These are phyloP conservation scores for Artemisia annua DNA, from an alignment of 129 eudicot species.

Conservation along the genomic window DNA sequence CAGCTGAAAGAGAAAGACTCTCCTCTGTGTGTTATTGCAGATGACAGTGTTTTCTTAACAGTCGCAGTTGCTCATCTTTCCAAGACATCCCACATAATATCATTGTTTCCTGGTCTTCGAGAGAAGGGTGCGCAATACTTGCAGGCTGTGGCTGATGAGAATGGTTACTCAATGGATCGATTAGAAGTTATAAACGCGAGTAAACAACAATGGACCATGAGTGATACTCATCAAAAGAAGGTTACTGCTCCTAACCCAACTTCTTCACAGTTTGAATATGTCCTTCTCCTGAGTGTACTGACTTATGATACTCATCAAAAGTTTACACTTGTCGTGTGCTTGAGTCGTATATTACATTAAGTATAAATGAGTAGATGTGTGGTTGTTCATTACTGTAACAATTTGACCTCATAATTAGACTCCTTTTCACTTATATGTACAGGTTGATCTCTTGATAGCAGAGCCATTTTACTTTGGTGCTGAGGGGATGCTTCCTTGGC, in stretches of 20 bases:
- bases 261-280: conserved; percentile 2
- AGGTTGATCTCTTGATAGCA: conserved; percentile 76
- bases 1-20: conserved; percentile 58
- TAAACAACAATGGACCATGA: conserved; percentile 43
- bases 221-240: conserved; percentile 52
- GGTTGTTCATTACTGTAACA: background rate
- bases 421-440: conserved; percentile 18
- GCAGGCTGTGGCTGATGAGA: conserved; percentile 58
- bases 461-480: conserved; percentile 85
- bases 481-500: conserved; percentile 88
- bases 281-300: background rate
- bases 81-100: conserved; percentile 50
- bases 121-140: conserved; percentile 63
- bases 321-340: background rate
- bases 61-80: conserved; percentile 61
- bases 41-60: conserved; percentile 80
- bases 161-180: conserved; percentile 58
- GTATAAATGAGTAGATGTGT: background rate
- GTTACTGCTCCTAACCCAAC: conserved; percentile 21
- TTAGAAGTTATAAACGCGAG: conserved; percentile 45
- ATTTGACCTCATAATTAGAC: too few relatives aligned
- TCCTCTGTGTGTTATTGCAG: conserved; percentile 68
- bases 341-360: conserved; percentile 1
- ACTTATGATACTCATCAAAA: background rate
- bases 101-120: conserved; percentile 71